Percentiles rank a stretch among this genome's conserved stretches.
phyloP scores from a whole-genome alignment of 441 rosid genomes.

The Theobroma grandiflorum region DNA sequence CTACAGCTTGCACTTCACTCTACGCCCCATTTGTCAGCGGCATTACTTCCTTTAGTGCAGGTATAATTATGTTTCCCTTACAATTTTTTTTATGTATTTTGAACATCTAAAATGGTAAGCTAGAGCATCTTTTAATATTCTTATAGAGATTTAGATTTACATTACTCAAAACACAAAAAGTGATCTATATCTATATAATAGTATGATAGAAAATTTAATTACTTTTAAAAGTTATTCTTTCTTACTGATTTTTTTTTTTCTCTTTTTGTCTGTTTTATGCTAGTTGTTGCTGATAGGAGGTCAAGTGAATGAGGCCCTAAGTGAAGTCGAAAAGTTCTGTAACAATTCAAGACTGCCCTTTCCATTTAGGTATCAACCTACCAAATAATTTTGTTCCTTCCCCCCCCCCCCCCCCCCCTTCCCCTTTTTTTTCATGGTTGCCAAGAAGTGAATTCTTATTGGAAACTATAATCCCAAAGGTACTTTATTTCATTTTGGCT shows the following conservation, averaged over 20 bases:
- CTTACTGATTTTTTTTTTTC: background rate
- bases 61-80: constrained; percentile 40
- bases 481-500: background rate
- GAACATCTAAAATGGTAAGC: background rate
- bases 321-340: constrained; percentile 62
- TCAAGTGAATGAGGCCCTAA: constrained; percentile 63
- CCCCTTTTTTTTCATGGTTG: background rate
- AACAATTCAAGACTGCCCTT: constrained; percentile 45
- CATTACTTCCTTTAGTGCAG: constrained; percentile 83
- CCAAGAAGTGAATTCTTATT: constrained; percentile 9
- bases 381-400: background rate
- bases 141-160: background rate
- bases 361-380: constrained; percentile 62
- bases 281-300: constrained; percentile 81
- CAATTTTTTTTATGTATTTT: background rate
- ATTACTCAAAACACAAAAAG: background rate
- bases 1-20: constrained; percentile 57
- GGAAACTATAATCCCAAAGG: background rate
- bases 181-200: background rate
- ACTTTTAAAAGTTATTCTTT: background rate
- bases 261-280: constrained; percentile 23
- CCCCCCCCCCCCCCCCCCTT: too few relatives aligned
- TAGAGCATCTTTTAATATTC: background rate
- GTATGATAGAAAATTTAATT: background rate
- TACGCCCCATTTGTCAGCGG: constrained; percentile 48